Evolutionary conservation across 768 basidiomycete genomes (phyloP).

Genomic region (Epithele typhae): DNA sequence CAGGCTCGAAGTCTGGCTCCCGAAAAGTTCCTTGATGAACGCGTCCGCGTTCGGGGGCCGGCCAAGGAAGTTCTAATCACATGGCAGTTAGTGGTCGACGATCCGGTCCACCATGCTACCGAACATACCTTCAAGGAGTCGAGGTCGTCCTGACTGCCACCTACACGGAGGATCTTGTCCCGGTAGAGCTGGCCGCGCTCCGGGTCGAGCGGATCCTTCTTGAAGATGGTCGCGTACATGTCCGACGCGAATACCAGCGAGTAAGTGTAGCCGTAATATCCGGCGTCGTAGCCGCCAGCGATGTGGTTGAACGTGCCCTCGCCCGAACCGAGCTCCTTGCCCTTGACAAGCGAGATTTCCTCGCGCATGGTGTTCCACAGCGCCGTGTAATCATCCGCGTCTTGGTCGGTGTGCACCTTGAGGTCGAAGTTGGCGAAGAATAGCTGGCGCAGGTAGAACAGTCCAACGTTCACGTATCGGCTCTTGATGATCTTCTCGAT

Average conservation of each 20-base stretch:
- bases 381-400: constrained; percentile 65
- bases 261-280: constrained; percentile 71
- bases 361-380: constrained; percentile 77
- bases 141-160: constrained; percentile 76
- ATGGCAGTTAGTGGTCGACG: neutral
- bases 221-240: constrained; percentile 75
- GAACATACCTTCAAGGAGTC: constrained; percentile 78
- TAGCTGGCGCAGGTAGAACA: constrained; percentile 78
- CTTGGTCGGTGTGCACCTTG: constrained; percentile 68
- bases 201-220: constrained; percentile 70
- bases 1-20: constrained; percentile 18
- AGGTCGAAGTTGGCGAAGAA: constrained; percentile 83
- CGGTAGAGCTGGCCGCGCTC: constrained; percentile 64
- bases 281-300: constrained; percentile 65
- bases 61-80: constrained; percentile 67
- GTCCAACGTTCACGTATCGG: constrained; percentile 73
- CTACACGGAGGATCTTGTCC: constrained; percentile 67
- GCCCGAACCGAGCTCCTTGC: constrained; percentile 55
- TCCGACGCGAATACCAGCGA: constrained; percentile 60
- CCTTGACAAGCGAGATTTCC: constrained; percentile 64
- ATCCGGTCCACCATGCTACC: constrained; percentile 2
- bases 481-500: constrained; percentile 79
- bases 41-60: constrained; percentile 71
- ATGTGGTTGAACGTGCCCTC: constrained; percentile 79
- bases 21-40: constrained; percentile 65